A percentile compares a stretch with the other conserved stretches of the same genome.
Evolutionary conservation across 805 yeast genomes (phyloP).

Genomic region (Zygosaccharomyces bisporus): DNA sequence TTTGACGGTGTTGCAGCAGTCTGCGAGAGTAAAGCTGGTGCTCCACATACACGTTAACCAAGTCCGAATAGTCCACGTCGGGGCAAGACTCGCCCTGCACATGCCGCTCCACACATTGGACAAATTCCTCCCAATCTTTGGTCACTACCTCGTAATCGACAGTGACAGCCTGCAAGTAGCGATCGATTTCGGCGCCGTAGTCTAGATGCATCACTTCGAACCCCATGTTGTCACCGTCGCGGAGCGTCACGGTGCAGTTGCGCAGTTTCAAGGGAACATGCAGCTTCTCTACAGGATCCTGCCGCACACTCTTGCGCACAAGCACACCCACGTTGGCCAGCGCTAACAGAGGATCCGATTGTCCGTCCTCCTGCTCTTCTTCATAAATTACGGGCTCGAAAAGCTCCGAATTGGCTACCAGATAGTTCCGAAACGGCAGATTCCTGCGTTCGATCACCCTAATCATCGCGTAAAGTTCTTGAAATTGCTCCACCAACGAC

Average conservation of each 20-base stretch:
- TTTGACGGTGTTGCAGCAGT: conserved; percentile 44
- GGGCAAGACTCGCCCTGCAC: conserved; percentile 3
- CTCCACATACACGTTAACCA: conserved; percentile 21
- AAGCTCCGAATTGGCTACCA: conserved; percentile 26
- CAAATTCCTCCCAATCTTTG: conserved; percentile 27
- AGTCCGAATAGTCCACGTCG: conserved; percentile 14
- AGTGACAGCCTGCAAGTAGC: conserved; percentile 26
- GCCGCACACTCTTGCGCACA: conserved; percentile 16
- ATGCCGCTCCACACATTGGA: conserved; percentile 14
- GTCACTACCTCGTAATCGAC: conserved; percentile 25
- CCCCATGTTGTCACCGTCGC: conserved; percentile 14
- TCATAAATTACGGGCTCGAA: conserved; percentile 24
- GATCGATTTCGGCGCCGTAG: conserved; percentile 30
- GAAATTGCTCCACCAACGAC: conserved; percentile 26
- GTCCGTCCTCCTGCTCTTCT: conserved; percentile 16
- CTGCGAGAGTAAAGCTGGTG: conserved; percentile 30
- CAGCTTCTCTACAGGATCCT: conserved; percentile 9
- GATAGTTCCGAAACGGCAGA: conserved; percentile 29
- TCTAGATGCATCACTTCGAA: conserved; percentile 30
- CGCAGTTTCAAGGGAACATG: conserved; percentile 29
- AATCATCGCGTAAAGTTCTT: conserved; percentile 25
- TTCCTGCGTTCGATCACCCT: conserved; percentile 32
- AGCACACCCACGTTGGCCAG: conserved; percentile 29
- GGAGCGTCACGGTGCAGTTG: conserved; percentile 30
- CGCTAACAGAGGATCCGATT: conserved; percentile 19